These are phyloP conservation scores for Amylocystis lapponica DNA, from an alignment of 768 basidiomycete species.

Conservation along the genomic window DNA sequence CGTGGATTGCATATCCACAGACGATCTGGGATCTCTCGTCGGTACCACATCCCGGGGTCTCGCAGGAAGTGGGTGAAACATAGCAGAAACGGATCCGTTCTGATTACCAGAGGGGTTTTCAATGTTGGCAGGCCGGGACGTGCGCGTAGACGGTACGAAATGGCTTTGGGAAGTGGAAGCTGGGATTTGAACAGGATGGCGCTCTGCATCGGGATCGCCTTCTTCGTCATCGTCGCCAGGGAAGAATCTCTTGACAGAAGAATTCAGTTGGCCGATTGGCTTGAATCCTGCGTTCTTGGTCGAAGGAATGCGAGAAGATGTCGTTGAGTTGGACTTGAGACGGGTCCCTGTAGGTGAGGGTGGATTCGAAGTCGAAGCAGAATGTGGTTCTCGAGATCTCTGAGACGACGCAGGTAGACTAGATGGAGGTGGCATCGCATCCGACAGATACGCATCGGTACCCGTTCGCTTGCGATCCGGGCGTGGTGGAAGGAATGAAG, in stretches of 20 bases:
- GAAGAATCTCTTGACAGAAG: conserved; percentile 72
- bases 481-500: too few relatives aligned
- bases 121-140: too few relatives aligned
- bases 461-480: too few relatives aligned
- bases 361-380: not conserved
- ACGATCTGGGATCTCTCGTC: too few relatives aligned
- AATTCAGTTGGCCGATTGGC: conserved; percentile 52
- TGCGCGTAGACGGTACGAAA: too few relatives aligned
- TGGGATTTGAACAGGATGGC: not conserved
- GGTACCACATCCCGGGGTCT: too few relatives aligned
- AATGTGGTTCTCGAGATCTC: not conserved
- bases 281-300: conserved; percentile 53
- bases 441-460: not conserved
- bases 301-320: conserved; percentile 5
- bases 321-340: conserved; percentile 3
- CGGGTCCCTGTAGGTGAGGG: not conserved
- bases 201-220: conserved; percentile 16
- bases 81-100: too few relatives aligned
- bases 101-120: too few relatives aligned
- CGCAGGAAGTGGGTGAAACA: too few relatives aligned
- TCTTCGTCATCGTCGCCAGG: conserved; percentile 77
- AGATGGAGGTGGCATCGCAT: conserved; percentile 1
- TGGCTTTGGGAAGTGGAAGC: too few relatives aligned
- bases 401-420: not conserved
- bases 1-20: too few relatives aligned